These are phyloP conservation scores for Metschnikowia picachoensis DNA, from an alignment of 805 yeast genomes.

Conservation along the genomic window DNA sequence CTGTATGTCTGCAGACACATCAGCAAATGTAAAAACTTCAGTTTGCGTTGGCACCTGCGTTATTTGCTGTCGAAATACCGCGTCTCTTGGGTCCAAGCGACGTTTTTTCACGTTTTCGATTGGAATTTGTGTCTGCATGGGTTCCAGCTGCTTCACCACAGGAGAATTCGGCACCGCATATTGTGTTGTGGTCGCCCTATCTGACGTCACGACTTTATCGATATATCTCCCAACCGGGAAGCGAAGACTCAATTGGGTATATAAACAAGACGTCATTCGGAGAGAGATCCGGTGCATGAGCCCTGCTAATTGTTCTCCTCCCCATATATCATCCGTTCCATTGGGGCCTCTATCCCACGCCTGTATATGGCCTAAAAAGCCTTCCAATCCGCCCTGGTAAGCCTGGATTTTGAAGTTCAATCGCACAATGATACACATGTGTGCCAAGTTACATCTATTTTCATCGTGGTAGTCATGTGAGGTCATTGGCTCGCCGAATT, in stretches of 20 bases:
- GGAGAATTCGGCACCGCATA: not conserved
- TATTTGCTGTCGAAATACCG: constrained; percentile 5
- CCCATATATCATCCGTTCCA: not conserved
- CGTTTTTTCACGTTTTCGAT: not conserved
- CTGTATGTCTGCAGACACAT: no score
- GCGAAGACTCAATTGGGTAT: not conserved
- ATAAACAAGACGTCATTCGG: constrained; percentile 2
- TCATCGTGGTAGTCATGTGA: not conserved
- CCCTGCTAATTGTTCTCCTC: not conserved
- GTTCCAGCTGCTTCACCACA: no score
- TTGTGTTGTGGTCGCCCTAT: not conserved
- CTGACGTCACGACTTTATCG: not conserved
- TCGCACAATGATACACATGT: constrained; percentile 4
- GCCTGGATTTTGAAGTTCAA: constrained; percentile 5
- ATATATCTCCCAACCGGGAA: constrained; percentile 5
- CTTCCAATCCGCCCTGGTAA: constrained; percentile 11
- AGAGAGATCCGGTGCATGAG: constrained; percentile 5
- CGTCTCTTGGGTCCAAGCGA: constrained; percentile 3
- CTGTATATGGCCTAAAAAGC: constrained; percentile 5
- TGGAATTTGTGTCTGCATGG: not conserved
- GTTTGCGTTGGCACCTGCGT: not conserved
- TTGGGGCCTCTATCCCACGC: constrained; percentile 1
- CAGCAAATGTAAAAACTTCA: no score
- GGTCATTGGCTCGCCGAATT: constrained; percentile 1
- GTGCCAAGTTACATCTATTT: constrained; percentile 4